Base-by-base conservation (phyloP, 2,329 filamentous ascomycete genomes). In the Cercospora zeina region DNA sequence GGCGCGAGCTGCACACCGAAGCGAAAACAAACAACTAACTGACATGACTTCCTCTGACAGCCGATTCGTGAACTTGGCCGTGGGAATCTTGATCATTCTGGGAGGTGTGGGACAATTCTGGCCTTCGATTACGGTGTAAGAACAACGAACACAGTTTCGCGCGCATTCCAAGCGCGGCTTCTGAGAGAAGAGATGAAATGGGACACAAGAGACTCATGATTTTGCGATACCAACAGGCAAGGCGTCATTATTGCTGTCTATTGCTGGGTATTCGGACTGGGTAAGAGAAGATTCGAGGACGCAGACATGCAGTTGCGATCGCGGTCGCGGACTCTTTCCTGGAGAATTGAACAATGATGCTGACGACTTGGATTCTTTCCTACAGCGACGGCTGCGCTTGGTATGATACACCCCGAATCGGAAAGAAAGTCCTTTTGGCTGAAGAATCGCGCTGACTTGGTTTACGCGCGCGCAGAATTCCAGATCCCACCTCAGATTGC, bases 401-500 rank as follows among this genome's bases (percentile, higher is more conserved):
- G 77, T 79, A 72, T 63, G 71, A 71, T 34, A n/a, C 45, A n/a
- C 30, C 34, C 19, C n/a, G n/a, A n/a, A n/a, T n/a, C n/a, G n/a
- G n/a, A n/a, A n/a, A n/a, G n/a, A n/a, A 42, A 7, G 24, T 6
- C 6, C 30, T 50, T 45, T 19, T 14, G 19, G 9, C 49, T 10
- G 14, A 8, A 42, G 7, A 19, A 50, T 50, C 37, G 19, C 39
- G 21, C 13, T 8, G 45, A 49, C 34, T 21, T n/a, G 24, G 3
- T 27, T 27, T n/a, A n/a, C 39, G 42, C 51, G 2, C 8, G 6
- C 39, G 36, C 69, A 78, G 95, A 99, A 79, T 96, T 97, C 81
- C 89, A 96, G 78, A 93, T 97, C 71, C 93, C 95, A 55, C 91
- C 93, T 63, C 93, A 96, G 76, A 84, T 96, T 59, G 89, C 92